These are phyloP conservation scores for Heimioporus sp. DNA, from an alignment of 768 basidiomycete genomes.

Conservation along the genomic window DNA sequence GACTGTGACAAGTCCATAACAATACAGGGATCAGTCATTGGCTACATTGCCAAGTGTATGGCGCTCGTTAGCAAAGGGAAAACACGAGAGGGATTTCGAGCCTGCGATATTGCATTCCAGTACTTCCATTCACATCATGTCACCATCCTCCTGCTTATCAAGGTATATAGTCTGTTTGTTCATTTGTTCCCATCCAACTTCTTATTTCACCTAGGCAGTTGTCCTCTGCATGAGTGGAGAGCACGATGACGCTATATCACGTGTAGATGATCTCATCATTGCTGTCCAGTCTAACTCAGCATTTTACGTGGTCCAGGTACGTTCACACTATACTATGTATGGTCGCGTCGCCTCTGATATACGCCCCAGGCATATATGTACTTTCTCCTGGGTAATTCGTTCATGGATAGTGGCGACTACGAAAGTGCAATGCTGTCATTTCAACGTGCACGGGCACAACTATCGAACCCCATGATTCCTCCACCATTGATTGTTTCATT, in stretches of 20 bases:
- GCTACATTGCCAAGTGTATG: constrained; percentile 4
- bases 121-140: neutral
- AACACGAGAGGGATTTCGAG: neutral
- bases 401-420: neutral
- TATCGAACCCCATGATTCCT: neutral
- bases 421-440: neutral
- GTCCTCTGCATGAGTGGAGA: neutral
- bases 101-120: neutral
- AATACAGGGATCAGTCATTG: neutral
- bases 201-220: neutral
- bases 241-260: neutral
- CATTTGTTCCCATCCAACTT: neutral
- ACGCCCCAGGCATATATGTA: constrained; percentile 6
- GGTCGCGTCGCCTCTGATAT: neutral
- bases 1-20: neutral
- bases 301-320: neutral
- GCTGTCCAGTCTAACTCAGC: neutral
- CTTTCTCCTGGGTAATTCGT: constrained; percentile 1
- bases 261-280: neutral
- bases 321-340: neutral
- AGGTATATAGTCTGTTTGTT: neutral
- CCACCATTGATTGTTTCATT: neutral
- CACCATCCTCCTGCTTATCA: neutral
- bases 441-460: neutral
- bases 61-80: neutral